Conservation (phyloP, 352 stramenopile species). For the Nannochloropsis limnetica region DNA sequence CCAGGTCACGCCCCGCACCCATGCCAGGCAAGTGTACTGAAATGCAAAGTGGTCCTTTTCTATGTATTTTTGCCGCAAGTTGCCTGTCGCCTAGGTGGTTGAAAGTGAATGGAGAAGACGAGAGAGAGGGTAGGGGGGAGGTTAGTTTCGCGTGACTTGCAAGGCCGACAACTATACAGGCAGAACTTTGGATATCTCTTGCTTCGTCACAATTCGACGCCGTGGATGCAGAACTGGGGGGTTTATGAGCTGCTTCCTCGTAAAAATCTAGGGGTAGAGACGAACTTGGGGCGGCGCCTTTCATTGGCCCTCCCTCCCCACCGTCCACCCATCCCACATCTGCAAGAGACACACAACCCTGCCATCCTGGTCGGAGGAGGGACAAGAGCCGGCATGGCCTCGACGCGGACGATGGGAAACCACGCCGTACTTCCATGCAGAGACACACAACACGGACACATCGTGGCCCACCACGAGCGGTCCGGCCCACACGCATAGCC, state of each 20-base stretch:
- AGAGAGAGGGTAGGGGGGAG: neutral
- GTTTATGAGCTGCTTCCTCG: neutral
- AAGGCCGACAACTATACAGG: neutral
- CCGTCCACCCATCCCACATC: neutral
- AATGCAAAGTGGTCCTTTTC: conserved; percentile 24
- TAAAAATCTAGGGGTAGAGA: neutral
- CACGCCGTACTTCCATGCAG: neutral
- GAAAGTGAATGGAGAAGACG: neutral
- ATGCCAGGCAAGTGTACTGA: conserved; percentile 14
- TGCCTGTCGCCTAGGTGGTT: neutral
- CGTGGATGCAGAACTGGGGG: neutral
- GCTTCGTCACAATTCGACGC: neutral
- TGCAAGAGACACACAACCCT: neutral
- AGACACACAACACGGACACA: neutral
- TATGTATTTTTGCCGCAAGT: conserved; percentile 21
- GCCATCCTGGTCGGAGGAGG: neutral
- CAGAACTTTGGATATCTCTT: neutral
- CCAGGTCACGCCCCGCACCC: neutral
- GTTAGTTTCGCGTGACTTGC: neutral
- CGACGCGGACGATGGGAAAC: neutral
- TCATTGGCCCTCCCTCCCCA: neutral
- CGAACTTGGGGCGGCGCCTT: neutral
- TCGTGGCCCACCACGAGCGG: no score
- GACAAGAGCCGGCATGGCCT: neutral
- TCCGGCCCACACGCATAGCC: neutral